Percentiles rank a stretch among this genome's conserved stretches.
Evolutionary conservation across 2,329 filamentous ascomycete genomes (phyloP).

Genomic region (Aureobasidium subglaciale): DNA sequence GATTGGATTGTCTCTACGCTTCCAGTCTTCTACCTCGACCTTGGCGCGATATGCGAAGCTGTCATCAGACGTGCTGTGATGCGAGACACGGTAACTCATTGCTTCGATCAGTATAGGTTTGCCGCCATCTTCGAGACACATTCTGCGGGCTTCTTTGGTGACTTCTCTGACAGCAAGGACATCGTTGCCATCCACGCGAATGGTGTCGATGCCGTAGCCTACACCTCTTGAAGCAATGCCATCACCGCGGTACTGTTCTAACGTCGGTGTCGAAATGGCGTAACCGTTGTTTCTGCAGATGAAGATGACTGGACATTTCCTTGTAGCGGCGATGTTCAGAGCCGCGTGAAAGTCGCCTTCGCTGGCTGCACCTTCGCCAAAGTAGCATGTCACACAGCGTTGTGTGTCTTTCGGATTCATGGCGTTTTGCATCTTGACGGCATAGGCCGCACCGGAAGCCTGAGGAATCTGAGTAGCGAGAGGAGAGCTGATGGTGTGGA

Average conservation of each 20-base stretch:
- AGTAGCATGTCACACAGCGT: slow-evolving; percentile 73
- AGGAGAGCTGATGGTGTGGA: slow-evolving; percentile 81
- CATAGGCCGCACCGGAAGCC: slow-evolving; percentile 79
- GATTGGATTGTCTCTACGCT: slow-evolving; percentile 80
- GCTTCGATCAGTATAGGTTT: slow-evolving; percentile 83
- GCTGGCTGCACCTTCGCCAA: slow-evolving; percentile 82
- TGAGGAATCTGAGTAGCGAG: slow-evolving; percentile 86
- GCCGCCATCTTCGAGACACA: slow-evolving; percentile 74
- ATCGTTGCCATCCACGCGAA: slow-evolving; percentile 90
- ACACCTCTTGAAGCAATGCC: slow-evolving; percentile 81
- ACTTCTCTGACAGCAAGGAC: slow-evolving; percentile 82
- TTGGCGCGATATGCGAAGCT: slow-evolving; percentile 91
- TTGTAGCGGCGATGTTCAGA: slow-evolving; percentile 82
- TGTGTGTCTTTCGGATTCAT: slow-evolving; percentile 62
- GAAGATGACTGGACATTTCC: slow-evolving; percentile 81
- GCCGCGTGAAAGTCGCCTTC: slow-evolving; percentile 91
- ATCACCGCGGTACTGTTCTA: slow-evolving; percentile 87
- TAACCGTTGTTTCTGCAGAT: slow-evolving; percentile 92
- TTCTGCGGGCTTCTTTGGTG: slow-evolving; percentile 65
- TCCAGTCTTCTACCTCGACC: slow-evolving; percentile 94
- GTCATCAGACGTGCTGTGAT: slow-evolving; percentile 95
- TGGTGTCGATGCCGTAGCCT: slow-evolving; percentile 90
- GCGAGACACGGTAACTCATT: slow-evolving; percentile 96
- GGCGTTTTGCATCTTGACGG: slow-evolving; percentile 70
- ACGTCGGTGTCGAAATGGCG: slow-evolving; percentile 80